Percentiles rank a stretch among this genome's conserved stretches.
These are phyloP conservation scores for Murraya koenigii DNA, from an alignment of 345 rosid genomes.

Conservation along the genomic window DNA sequence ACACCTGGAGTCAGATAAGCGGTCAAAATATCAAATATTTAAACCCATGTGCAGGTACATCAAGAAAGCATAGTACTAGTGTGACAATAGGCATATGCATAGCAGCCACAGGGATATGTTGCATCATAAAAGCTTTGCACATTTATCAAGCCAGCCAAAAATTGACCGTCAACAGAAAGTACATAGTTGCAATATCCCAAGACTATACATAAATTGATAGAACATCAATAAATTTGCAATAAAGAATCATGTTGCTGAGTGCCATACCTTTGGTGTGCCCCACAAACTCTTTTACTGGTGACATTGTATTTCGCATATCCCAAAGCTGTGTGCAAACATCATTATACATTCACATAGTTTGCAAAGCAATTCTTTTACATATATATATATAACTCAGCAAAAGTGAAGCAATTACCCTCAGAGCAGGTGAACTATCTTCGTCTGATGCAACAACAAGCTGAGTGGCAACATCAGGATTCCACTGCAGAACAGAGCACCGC, in stretches of 20 bases:
- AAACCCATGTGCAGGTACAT: neutral
- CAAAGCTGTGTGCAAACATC: conserved; percentile 71
- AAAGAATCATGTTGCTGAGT: neutral
- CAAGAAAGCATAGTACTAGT: neutral
- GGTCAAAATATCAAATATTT: neutral
- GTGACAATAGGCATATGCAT: neutral
- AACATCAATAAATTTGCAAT: conserved; percentile 1
- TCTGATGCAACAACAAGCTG: conserved; percentile 98
- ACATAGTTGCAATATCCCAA: neutral
- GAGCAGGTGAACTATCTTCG: conserved; percentile 77
- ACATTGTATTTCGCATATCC: conserved; percentile 94
- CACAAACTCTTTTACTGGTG: conserved; percentile 82
- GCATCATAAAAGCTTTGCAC: neutral
- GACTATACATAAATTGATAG: neutral
- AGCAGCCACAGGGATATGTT: neutral
- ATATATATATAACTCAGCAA: neutral
- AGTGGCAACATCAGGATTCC: conserved; percentile 99
- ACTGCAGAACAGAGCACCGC: conserved; percentile 96
- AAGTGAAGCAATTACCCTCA: conserved; percentile 53
- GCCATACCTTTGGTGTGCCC: conserved; percentile 93
- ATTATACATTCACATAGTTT: neutral
- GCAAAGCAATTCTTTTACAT: neutral
- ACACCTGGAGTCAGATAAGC: conserved; percentile 57
- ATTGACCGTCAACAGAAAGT: neutral
- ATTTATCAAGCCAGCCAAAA: neutral